Base-by-base conservation (phyloP, 495 filamentous ascomycete species). In the Penicillium nucicola region DNA sequence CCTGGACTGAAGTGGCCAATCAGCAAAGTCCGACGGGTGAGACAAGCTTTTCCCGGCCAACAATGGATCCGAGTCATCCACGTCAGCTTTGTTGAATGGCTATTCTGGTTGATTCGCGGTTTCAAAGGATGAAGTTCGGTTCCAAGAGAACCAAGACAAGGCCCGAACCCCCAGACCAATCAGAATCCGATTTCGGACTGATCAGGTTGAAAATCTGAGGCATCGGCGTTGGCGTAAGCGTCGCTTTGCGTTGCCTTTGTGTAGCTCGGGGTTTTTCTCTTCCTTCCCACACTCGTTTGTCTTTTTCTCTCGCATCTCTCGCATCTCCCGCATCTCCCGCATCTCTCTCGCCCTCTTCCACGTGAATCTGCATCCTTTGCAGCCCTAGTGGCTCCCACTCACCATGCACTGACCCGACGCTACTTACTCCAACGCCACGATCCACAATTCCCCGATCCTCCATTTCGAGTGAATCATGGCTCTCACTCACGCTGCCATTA, bases 401-500 rank as follows among this genome's bases (percentile, higher is more conserved):
- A 45, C 11, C 31, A 45, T 45, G 43, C 43, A 35, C 43, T 45
- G 43, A 45, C 7, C 43, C 42, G 23, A 20, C n/a, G 12, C 31
- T 35, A 45, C 20, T 19, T 45, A 34, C 13, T 14, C 23, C 25
- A 34, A 28, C 41, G 23, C 40, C 40, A 45, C 42, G 30, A 35
- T 23, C 33, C 23, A 14, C 22, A 41, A 30, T 31, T 33, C 17
- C 22, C 25, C 46, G 13, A 22, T 22, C 2, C 30, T 31, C 23
- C 18, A 20, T 31, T 31, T 13, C 13, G 20, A 44, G 13, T 23
- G 8, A 55, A 55, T 31, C 17, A 71, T 70, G 67, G 61, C 30
- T 17, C 61, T 75, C 49, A 57, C 60, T 42, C 56, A 46, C 28
- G 35, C 62, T 10, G 69, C 68, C 33, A 58, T 75, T 55, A 75